Conservation (phyloP, 192 early-diverging fungal species). For the Entomortierella chlamydospora region DNA sequence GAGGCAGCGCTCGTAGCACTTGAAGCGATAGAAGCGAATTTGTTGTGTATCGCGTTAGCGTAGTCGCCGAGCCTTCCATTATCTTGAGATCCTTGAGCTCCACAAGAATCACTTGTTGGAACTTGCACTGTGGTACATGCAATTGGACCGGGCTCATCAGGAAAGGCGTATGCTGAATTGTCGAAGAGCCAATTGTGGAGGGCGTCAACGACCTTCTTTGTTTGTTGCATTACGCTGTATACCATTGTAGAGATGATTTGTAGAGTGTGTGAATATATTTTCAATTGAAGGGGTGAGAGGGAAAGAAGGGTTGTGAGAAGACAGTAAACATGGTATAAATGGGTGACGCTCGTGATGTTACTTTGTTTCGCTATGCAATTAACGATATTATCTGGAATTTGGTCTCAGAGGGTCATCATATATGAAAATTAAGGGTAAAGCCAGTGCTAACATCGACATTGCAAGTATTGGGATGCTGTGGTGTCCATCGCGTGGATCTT, state of each 20-base stretch:
- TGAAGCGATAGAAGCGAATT: slow-evolving; percentile 13
- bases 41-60: slow-evolving; percentile 1
- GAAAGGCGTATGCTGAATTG: not conserved
- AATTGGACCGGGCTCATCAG: not conserved
- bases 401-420: too few species aligned
- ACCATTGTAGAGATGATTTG: slow-evolving; percentile 3
- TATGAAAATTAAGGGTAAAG: too few species aligned
- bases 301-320: not conserved
- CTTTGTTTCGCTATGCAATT: too few species aligned
- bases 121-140: not conserved
- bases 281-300: not conserved
- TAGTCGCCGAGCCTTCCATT: not conserved
- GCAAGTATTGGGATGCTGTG: too few species aligned
- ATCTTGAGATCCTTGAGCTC: not conserved
- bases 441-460: too few species aligned
- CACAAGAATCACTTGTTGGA: slow-evolving; percentile 1
- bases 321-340: not conserved
- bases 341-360: too few species aligned
- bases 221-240: slow-evolving; percentile 3
- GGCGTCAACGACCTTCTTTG: slow-evolving; percentile 18
- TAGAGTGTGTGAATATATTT: not conserved
- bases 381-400: not conserved
- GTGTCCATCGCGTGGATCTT: too few species aligned
- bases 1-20: slow-evolving; percentile 12
- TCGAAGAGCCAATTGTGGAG: slow-evolving; percentile 40